Evolutionary conservation across 805 yeast genomes (phyloP).

Genomic region (Diddensiella santjacobensis): DNA sequence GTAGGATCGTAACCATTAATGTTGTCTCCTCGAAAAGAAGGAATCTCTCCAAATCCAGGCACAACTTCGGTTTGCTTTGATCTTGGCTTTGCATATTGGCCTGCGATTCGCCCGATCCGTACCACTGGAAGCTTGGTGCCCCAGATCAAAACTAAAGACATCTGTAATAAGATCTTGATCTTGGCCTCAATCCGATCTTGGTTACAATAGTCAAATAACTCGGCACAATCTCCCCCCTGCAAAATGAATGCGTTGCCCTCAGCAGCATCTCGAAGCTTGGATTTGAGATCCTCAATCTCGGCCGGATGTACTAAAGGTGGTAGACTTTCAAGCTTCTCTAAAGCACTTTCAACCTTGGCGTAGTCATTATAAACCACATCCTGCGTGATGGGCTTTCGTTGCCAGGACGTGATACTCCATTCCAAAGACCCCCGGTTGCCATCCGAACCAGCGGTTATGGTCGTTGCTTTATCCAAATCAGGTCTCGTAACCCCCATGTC

Average conservation of each 20-base stretch:
- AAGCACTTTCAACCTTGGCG: slow-evolving; percentile 36
- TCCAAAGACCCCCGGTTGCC: too few species aligned
- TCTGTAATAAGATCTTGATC: slow-evolving; percentile 40
- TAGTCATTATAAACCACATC: slow-evolving; percentile 42
- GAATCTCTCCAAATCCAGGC: slow-evolving; percentile 37
- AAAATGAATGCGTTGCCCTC: slow-evolving; percentile 42
- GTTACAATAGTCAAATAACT: slow-evolving; percentile 42
- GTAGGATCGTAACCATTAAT: slow-evolving; percentile 40
- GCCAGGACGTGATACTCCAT: slow-evolving; percentile 44
- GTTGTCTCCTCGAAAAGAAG: slow-evolving; percentile 43
- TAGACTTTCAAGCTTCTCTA: slow-evolving; percentile 39
- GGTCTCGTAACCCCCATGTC: slow-evolving; percentile 22
- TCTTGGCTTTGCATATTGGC: slow-evolving; percentile 44
- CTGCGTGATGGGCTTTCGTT: slow-evolving; percentile 40
- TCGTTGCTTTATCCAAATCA: slow-evolving; percentile 6
- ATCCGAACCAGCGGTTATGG: background rate
- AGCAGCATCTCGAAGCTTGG: slow-evolving; percentile 38
- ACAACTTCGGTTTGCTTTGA: slow-evolving; percentile 42
- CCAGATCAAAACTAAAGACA: slow-evolving; percentile 43
- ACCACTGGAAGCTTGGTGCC: slow-evolving; percentile 40
- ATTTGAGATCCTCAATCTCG: slow-evolving; percentile 36
- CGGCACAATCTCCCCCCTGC: slow-evolving; percentile 46
- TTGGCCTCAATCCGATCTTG: slow-evolving; percentile 39
- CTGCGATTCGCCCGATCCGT: slow-evolving; percentile 42
- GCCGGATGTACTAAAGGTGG: slow-evolving; percentile 41